Evolutionary conservation across 176 grass and related monocot species (phyloP), one percentile per base, ranked within the genome.

Genomic region (Melocanna baccifera): DNA sequence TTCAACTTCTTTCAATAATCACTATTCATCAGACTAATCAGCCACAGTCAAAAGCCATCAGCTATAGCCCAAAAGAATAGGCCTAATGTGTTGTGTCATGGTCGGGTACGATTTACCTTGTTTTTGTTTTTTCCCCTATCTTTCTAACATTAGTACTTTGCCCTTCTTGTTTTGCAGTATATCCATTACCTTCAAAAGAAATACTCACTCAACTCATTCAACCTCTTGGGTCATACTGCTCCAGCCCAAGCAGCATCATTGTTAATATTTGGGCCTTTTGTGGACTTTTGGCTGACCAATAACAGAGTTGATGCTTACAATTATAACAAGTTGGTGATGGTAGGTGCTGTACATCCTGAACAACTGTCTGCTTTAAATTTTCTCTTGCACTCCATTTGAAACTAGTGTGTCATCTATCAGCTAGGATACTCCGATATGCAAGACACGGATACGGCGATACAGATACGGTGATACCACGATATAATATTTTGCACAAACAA

Each of bases 181-280:
- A 79, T 92, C 36, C 87, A 92, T 89, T 86, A 69, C 75, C 90
- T 92, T 83, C 90, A 92, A 86, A 59, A 59, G 69, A 89, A 86
- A 25, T 89, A 92, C 87, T 92, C 90, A 6, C 83, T 92, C 36
- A 81, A 84, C 71, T 86, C 90, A 10, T 88, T 89, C 87, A 84
- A 89, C 64, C 90, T 92, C 15, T 85, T 92, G 67, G 80, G 90
- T 42, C 83, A 92, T 70, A 92, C 87, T 75, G 87, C 90, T 86
- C 90, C 90, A 58, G 87, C 87, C 32, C 90, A 92, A 65, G 90
- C 83, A 66, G 79, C 62, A 71, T 86, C 90, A 22, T 32, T 89
- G 53, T 57, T 89, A 76, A 65, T 92, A 76, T 9, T 89, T n/a
- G 90, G 90, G 52, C 90, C 87, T 43, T 92, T 92, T 25, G 62